Evolutionary conservation across 1,284 basidiomycete species (phyloP).

Genomic region (Fomitopsis palustris): DNA sequence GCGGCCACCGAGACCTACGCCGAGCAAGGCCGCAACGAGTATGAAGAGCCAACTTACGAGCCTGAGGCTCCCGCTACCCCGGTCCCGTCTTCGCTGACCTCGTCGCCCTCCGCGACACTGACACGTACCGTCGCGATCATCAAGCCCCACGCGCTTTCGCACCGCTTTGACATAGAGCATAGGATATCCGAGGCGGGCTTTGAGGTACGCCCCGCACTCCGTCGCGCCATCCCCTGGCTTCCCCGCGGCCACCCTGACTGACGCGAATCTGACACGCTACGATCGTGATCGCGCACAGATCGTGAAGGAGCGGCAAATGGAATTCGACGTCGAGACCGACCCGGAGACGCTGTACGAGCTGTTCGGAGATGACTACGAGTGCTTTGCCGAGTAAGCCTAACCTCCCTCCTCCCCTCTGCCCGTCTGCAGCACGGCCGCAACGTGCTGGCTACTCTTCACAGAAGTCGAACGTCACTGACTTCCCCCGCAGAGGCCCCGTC

Average conservation of each 20-base stretch:
- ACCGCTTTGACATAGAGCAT: constrained; percentile 72
- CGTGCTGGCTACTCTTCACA: constrained; percentile 2
- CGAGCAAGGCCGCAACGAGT: not conserved
- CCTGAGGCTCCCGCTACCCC: constrained; percentile 2
- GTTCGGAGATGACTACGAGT: constrained; percentile 71
- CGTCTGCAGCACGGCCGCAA: not conserved
- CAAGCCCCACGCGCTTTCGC: constrained; percentile 66
- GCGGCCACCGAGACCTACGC: not conserved
- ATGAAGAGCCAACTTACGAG: not conserved
- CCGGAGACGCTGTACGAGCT: constrained; percentile 72
- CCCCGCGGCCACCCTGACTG: not conserved
- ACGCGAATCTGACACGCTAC: not conserved
- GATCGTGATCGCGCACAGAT: constrained; percentile 41
- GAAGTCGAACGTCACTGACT: constrained; percentile 2
- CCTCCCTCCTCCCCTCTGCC: not conserved
- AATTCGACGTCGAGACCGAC: constrained; percentile 75
- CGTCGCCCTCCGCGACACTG: constrained; percentile 17
- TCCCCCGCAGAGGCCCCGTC: constrained; percentile 61
- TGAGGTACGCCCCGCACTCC: constrained; percentile 46
- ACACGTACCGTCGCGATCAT: constrained; percentile 77
- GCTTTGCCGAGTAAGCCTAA: constrained; percentile 64
- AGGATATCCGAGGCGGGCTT: constrained; percentile 73
- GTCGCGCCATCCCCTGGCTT: not conserved
- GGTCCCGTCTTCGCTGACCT: not conserved
- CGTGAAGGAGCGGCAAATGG: constrained; percentile 80